A percentile compares a stretch with the other conserved stretches of the same genome.
These are phyloP conservation scores for Oenanthe sinensis DNA, from an alignment of 129 eudicot species.

Conservation along the genomic window DNA sequence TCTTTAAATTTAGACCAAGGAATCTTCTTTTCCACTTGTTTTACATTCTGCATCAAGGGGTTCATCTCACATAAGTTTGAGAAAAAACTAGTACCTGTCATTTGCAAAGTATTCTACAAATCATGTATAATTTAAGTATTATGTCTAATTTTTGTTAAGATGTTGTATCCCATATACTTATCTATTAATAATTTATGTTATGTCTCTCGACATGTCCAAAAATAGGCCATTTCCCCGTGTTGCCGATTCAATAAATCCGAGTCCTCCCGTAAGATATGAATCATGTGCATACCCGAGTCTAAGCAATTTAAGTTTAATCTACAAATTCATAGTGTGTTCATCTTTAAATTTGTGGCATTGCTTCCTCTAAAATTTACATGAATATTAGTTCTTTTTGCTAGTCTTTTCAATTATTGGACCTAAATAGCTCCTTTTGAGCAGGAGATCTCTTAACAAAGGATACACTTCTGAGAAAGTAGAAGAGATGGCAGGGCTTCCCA, in stretches of 20 bases:
- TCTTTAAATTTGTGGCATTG: neutral
- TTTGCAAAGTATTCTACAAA: neutral
- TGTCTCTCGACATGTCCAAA: neutral
- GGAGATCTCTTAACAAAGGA: conserved; percentile 40
- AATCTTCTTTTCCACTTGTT: too few relatives aligned
- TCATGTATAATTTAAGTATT: too few relatives aligned
- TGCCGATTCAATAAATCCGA: neutral
- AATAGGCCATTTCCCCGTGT: neutral
- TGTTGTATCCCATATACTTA: neutral
- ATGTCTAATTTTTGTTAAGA: neutral
- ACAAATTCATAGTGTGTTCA: neutral
- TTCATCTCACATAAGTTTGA: neutral
- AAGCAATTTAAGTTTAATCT: neutral
- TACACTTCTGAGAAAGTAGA: conserved; percentile 17
- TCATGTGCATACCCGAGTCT: neutral
- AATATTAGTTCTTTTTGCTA: neutral
- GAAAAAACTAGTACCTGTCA: neutral
- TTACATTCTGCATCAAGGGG: too few relatives aligned
- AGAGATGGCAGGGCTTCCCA: conserved; percentile 20
- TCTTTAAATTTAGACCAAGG: too few relatives aligned
- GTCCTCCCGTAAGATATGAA: neutral
- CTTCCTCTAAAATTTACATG: conserved; percentile 1
- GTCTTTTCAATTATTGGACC: neutral
- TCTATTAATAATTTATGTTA: neutral
- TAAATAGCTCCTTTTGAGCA: conserved; percentile 20